Percentiles rank a stretch among this genome's conserved stretches.
Evolutionary conservation across 2,329 filamentous ascomycete species (phyloP).

Genomic region (Aspergillus sp.): DNA sequence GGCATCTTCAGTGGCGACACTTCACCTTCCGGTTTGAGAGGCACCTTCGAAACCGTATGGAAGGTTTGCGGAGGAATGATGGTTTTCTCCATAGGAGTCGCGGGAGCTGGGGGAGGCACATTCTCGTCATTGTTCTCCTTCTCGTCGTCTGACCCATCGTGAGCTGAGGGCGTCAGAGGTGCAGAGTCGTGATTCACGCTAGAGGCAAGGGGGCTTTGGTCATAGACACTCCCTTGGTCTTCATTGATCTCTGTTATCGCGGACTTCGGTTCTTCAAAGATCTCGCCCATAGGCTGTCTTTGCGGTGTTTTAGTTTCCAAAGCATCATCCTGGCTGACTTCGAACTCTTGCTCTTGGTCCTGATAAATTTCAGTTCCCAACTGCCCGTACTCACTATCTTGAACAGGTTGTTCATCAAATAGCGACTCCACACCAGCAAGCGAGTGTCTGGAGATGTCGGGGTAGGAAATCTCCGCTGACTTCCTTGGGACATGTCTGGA

Average conservation of each 20-base stretch:
- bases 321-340: slow-evolving; percentile 1
- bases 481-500: slow-evolving; percentile 7
- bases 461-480: slow-evolving; percentile 15
- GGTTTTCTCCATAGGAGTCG: slow-evolving; percentile 51
- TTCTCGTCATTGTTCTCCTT: slow-evolving; percentile 22
- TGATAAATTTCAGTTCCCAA: not conserved
- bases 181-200: not conserved
- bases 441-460: slow-evolving; percentile 14
- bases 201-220: slow-evolving; percentile 52
- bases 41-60: slow-evolving; percentile 73
- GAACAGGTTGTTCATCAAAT: slow-evolving; percentile 11
- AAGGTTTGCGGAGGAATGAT: slow-evolving; percentile 51
- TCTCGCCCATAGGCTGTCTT: slow-evolving; percentile 11
- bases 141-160: slow-evolving; percentile 38
- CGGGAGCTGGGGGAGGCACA: slow-evolving; percentile 30
- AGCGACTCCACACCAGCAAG: slow-evolving; percentile 12
- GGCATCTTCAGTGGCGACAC: slow-evolving; percentile 43
- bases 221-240: slow-evolving; percentile 55
- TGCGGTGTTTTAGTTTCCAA: not conserved
- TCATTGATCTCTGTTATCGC: slow-evolving; percentile 6
- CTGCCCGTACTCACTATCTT: slow-evolving; percentile 3
- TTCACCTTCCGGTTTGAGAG: slow-evolving; percentile 61
- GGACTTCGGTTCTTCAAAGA: slow-evolving; percentile 5
- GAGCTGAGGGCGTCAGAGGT: not conserved
- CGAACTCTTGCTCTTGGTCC: slow-evolving; percentile 1